Evolutionary conservation across 1,139 yeast genomes (phyloP).

Genomic region (Wickerhamomyces sp.): DNA sequence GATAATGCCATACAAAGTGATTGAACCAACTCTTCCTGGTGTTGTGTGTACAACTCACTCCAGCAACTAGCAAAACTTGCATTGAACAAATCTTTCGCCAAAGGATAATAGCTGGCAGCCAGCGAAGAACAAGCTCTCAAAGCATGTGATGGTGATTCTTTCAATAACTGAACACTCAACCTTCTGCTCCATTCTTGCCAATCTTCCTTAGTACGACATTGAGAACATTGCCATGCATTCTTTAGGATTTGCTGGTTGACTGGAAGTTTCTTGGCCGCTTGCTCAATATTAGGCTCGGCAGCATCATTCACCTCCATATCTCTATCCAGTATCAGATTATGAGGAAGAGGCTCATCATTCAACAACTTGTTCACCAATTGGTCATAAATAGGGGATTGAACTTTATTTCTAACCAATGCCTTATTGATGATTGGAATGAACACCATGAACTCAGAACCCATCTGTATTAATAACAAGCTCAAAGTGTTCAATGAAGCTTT

Average conservation of each 20-base stretch:
- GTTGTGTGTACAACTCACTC: constrained; percentile 88
- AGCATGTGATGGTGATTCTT: constrained; percentile 94
- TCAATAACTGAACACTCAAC: constrained; percentile 76
- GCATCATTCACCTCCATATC: constrained; percentile 52
- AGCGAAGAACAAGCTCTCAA: constrained; percentile 88
- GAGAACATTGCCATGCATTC: constrained; percentile 89
- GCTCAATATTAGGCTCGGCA: constrained; percentile 58
- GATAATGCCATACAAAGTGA: constrained; percentile 83
- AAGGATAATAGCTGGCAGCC: constrained; percentile 82
- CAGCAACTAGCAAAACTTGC: constrained; percentile 96
- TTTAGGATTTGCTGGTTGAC: constrained; percentile 39
- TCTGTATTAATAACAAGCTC: constrained; percentile 70
- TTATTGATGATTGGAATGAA: constrained; percentile 84
- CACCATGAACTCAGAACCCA: constrained; percentile 81
- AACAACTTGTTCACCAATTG: constrained; percentile 72
- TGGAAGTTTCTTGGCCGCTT: constrained; percentile 70
- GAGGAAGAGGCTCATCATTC: constrained; percentile 87
- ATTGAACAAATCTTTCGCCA: constrained; percentile 88
- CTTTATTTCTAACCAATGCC: constrained; percentile 55
- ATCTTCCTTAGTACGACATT: constrained; percentile 85
- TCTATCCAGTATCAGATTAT: constrained; percentile 64
- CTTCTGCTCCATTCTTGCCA: constrained; percentile 98
- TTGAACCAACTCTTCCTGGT: constrained; percentile 85
- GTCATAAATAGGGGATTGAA: constrained; percentile 74
- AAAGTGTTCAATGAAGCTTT: constrained; percentile 72